These are phyloP conservation scores for Sugiyamaella japonica DNA, from an alignment of 1,139 yeast species.

Conservation along the genomic window DNA sequence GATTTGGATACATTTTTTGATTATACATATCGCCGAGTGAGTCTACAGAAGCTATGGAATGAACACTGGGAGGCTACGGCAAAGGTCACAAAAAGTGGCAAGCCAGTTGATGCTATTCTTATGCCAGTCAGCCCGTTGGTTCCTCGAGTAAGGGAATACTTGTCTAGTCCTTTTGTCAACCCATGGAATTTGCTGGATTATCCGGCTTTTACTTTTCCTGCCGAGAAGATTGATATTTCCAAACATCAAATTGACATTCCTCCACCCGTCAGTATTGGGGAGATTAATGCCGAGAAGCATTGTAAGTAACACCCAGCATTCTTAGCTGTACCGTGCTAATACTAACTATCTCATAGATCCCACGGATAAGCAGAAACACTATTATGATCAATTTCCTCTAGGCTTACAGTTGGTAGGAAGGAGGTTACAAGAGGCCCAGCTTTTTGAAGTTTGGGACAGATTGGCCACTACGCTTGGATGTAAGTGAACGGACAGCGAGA, in stretches of 20 bases:
- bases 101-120: constrained; percentile 42
- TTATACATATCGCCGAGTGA: constrained; percentile 43
- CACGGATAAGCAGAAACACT: constrained; percentile 13
- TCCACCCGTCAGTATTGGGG: constrained; percentile 26
- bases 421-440: constrained; percentile 30
- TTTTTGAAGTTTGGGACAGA: constrained; percentile 24
- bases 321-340: too few relatives aligned
- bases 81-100: constrained; percentile 35
- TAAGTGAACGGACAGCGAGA: neutral
- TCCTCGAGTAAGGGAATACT: constrained; percentile 35
- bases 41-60: constrained; percentile 51
- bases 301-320: constrained; percentile 20
- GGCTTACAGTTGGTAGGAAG: constrained; percentile 32
- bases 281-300: constrained; percentile 22
- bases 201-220: constrained; percentile 30
- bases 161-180: constrained; percentile 26
- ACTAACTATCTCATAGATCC: constrained; percentile 18
- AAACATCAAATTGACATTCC: constrained; percentile 29
- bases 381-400: constrained; percentile 29
- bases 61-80: constrained; percentile 32
- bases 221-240: constrained; percentile 26
- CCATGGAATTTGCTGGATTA: constrained; percentile 32
- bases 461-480: constrained; percentile 9
- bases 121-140: constrained; percentile 40
- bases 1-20: constrained; percentile 38